Base-by-base conservation (phyloP, 1,139 yeast species). In the Suhomyces panamericanus region DNA sequence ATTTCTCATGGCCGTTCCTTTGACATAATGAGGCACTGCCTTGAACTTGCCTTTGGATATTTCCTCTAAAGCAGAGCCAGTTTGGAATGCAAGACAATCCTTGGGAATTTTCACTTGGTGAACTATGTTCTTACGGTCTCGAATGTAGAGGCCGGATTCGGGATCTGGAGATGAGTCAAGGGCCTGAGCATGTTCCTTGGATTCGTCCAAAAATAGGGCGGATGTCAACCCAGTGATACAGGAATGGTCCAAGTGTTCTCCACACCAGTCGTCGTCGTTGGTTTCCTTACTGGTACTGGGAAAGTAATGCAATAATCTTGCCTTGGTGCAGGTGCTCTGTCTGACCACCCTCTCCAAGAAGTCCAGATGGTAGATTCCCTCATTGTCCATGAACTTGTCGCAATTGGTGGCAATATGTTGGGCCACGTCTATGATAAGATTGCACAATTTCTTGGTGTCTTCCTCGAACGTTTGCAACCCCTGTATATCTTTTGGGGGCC, bases 201-300 rank as follows among this genome's bases (percentile, higher is more conserved):
- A 51, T 47, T 76, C 79, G 46, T 75, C 75, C n/a, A 78, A 52
- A 49, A 70, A 79, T 53, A 79, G 58, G 12, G 85, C 85, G 11
- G 83, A 75, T 0, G 85, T 80, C 32, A 81, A 64, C 0, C 83
- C 87, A 0, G 87, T 82, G 29, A 82, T 60, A 55, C 86, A 80
- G 4, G 84, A 78, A 55, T 81, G 87, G 58, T 82, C 87, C 38
- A 75, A 54, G 56, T 82, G 87, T 52, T 80, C 84, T 1, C 85
- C 86, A 60, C 87, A 82, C 87, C 87, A 82, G 42, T 71, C 70
- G 32, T 64, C 69, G 32, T 62, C 64, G 27, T 45, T 22, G 3
- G 47, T 42, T 16, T 46, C 45, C 31, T 46, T 51, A 2, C 14
- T 17, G 3, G 39, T 13, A 15, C 50, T 40, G 42, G 80, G 75